These are phyloP conservation scores for Fusarium sarcochroum DNA, from an alignment of 2,329 filamentous ascomycete genomes.

Conservation along the genomic window DNA sequence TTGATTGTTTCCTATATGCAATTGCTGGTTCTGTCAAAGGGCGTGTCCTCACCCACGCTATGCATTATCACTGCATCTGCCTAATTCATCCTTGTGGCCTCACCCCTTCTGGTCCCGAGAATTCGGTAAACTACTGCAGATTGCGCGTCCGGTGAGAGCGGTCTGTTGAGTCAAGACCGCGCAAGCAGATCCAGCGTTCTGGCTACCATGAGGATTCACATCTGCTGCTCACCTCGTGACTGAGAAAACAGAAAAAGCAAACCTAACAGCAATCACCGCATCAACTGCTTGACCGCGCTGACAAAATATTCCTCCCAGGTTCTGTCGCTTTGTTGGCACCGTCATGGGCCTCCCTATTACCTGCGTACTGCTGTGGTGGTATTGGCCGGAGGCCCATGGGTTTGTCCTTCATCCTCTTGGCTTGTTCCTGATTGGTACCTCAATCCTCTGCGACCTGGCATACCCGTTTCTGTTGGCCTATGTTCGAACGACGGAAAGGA, in stretches of 20 bases:
- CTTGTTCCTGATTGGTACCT: constrained; percentile 58
- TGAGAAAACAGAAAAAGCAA: constrained; percentile 7
- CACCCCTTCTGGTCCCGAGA: constrained; percentile 1
- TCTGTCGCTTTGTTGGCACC: constrained; percentile 60
- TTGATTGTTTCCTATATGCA: constrained; percentile 39
- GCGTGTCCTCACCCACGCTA: constrained; percentile 32
- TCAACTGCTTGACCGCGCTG: constrained; percentile 16
- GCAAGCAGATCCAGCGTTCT: constrained; percentile 1
- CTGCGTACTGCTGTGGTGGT: constrained; percentile 61
- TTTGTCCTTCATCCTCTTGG: constrained; percentile 61
- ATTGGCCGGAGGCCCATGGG: constrained; percentile 65
- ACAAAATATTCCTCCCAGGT: constrained; percentile 52
- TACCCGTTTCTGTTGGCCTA: constrained; percentile 61
- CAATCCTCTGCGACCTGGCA: constrained; percentile 58
- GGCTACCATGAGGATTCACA: constrained; percentile 3
- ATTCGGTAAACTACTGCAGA: constrained; percentile 20
- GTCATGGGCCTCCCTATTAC: constrained; percentile 57
- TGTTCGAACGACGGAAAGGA: constrained; percentile 56
- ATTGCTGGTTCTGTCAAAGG: constrained; percentile 20
- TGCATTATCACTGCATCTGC: not conserved
- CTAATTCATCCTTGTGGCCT: constrained; percentile 16
- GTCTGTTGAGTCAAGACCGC: constrained; percentile 4
- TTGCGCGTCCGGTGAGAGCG: constrained; percentile 28
- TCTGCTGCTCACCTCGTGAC: constrained; percentile 5
- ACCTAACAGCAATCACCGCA: not conserved